Conservation (phyloP, 257 asterid genomes). For the Solanum chilense region DNA sequence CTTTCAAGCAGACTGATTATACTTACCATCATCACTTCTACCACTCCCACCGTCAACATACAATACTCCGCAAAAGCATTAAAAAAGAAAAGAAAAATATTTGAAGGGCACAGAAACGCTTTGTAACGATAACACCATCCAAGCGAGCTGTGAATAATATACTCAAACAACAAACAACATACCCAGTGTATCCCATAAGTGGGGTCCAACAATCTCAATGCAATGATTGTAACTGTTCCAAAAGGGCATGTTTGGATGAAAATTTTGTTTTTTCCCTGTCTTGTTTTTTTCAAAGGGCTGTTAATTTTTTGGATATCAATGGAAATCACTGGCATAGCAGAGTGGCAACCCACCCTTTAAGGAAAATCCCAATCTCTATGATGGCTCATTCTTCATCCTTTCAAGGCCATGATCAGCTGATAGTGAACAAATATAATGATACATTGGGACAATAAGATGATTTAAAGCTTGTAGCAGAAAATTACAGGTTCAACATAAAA, state of each 20-base stretch:
- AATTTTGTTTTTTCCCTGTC: not conserved
- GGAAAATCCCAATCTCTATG: not conserved
- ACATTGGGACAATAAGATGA: not conserved
- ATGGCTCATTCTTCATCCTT: not conserved
- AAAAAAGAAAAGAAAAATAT: not conserved
- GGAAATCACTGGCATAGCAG: not conserved
- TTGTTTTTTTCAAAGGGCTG: not conserved
- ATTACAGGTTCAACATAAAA: not conserved
- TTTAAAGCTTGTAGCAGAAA: not conserved
- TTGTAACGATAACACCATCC: not conserved
- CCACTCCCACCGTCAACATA: not conserved
- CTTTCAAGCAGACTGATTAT: not conserved
- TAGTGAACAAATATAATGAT: not conserved
- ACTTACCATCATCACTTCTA: not conserved
- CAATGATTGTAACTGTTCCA: not conserved
- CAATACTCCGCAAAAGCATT: not conserved
- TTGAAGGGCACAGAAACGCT: not conserved
- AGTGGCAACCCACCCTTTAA: not conserved
- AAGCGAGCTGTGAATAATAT: not conserved
- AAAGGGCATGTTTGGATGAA: not conserved
- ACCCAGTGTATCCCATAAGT: not conserved
- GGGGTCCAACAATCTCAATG: not conserved
- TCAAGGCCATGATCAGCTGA: not conserved
- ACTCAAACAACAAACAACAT: not conserved
- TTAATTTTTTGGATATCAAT: not conserved